These are phyloP conservation scores for Boletus rubescentipes DNA, from an alignment of 768 basidiomycete genomes.

Conservation along the genomic window DNA sequence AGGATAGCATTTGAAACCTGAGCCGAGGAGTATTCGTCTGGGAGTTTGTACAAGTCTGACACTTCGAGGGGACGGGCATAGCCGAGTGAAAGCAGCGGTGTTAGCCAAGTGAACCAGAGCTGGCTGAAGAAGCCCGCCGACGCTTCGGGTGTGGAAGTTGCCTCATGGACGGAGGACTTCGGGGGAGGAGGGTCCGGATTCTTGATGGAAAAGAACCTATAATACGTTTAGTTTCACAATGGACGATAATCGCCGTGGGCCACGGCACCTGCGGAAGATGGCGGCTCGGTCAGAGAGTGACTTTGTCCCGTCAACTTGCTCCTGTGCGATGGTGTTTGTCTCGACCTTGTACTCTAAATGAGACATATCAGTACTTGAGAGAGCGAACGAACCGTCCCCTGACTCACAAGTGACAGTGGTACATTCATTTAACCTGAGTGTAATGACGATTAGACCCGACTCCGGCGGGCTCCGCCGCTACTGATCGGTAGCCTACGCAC, in stretches of 20 bases:
- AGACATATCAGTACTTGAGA: constrained; percentile 2
- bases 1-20: constrained; percentile 62
- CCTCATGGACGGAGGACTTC: constrained; percentile 56
- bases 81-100: constrained; percentile 67
- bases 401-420: too few relatives aligned
- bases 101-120: constrained; percentile 76
- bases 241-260: neutral
- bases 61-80: constrained; percentile 80
- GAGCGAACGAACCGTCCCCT: too few relatives aligned
- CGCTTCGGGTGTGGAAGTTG: constrained; percentile 62
- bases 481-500: too few relatives aligned
- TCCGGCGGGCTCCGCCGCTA: too few relatives aligned
- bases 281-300: neutral
- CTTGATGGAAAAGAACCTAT: constrained; percentile 14
- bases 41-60: constrained; percentile 78
- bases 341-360: neutral
- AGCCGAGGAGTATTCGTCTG: constrained; percentile 56
- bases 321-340: neutral
- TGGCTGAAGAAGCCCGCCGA: constrained; percentile 58
- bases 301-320: neutral
- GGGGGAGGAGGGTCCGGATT: constrained; percentile 38
- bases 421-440: too few relatives aligned
- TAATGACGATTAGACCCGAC: too few relatives aligned
- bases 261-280: constrained; percentile 2
- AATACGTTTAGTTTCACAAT: neutral